These are phyloP conservation scores for Rhizopogon hawkerae DNA, from an alignment of 1,284 basidiomycete genomes.

Conservation along the genomic window DNA sequence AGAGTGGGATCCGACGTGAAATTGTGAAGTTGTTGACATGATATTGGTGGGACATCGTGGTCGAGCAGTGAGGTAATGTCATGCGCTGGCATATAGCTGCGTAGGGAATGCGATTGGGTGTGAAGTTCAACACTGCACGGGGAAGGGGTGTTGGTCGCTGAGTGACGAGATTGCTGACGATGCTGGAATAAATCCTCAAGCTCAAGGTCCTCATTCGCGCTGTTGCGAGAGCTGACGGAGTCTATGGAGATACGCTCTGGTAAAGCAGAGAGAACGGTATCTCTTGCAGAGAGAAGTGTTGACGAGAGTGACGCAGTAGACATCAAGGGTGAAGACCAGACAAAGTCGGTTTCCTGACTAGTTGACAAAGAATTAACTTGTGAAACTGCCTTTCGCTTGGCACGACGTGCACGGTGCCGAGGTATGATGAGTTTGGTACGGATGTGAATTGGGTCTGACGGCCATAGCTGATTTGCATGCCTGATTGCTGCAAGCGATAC, in stretches of 20 bases:
- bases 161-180: not conserved
- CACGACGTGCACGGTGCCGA: not conserved
- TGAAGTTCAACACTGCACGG: conserved; percentile 6
- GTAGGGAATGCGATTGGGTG: conserved; percentile 15
- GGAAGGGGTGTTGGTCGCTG: not conserved
- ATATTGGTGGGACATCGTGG: conserved; percentile 2
- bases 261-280: conserved; percentile 20
- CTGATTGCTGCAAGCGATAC: conserved; percentile 77
- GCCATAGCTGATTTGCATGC: conserved; percentile 83
- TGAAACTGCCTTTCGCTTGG: not conserved
- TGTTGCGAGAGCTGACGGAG: conserved; percentile 24
- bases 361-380: not conserved
- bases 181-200: conserved; percentile 14
- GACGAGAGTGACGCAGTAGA: conserved; percentile 13
- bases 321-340: not conserved
- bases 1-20: not conserved
- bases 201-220: conserved; percentile 25
- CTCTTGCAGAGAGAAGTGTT: conserved; percentile 19
- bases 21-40: conserved; percentile 1
- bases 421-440: conserved; percentile 79
- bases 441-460: conserved; percentile 81
- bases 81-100: not conserved
- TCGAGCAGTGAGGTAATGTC: not conserved
- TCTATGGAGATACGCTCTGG: conserved; percentile 26
- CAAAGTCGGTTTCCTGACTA: not conserved